Percentiles rank a stretch among this genome's conserved stretches.
These are phyloP conservation scores for Pezicula carpinea DNA, from an alignment of 2,329 filamentous ascomycete species.

Conservation along the genomic window DNA sequence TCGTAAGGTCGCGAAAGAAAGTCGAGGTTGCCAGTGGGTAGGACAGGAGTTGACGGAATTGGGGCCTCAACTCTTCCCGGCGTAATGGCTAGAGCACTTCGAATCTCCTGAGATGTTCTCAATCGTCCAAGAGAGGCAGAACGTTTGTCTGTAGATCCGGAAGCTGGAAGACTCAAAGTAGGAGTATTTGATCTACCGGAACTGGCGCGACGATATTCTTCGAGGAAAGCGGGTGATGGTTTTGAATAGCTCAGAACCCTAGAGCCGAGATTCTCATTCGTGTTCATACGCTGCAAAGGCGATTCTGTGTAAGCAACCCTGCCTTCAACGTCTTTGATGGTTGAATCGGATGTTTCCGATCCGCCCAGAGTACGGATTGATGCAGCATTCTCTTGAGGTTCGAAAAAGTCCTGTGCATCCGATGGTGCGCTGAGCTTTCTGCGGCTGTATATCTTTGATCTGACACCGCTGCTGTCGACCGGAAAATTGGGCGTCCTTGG, in stretches of 20 bases:
- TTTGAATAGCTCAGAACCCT: too few relatives aligned
- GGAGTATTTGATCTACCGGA: background rate
- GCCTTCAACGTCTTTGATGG: background rate
- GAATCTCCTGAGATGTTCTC: background rate
- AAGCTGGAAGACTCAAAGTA: background rate
- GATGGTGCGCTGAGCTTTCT: background rate
- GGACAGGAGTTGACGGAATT: background rate
- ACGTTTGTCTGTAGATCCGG: background rate
- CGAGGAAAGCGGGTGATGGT: too few relatives aligned
- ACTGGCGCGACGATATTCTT: background rate
- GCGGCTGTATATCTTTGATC: background rate
- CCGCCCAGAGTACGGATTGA: background rate
- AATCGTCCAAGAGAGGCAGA: background rate
- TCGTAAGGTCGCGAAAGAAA: background rate
- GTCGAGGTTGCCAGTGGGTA: background rate
- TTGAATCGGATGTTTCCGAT: background rate
- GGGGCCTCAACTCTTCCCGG: background rate
- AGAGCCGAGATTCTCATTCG: too few relatives aligned
- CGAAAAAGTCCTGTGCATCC: background rate
- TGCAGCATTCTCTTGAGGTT: background rate
- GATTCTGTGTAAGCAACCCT: too few relatives aligned
- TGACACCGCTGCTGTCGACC: background rate
- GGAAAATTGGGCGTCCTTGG: constrained; percentile 1
- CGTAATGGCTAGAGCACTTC: background rate
- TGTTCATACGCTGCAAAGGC: too few relatives aligned